Percentiles rank a stretch among this genome's conserved stretches.
phyloP scores from a whole-genome alignment of 1,284 basidiomycete genomes.

The Kwoniella shivajii region DNA sequence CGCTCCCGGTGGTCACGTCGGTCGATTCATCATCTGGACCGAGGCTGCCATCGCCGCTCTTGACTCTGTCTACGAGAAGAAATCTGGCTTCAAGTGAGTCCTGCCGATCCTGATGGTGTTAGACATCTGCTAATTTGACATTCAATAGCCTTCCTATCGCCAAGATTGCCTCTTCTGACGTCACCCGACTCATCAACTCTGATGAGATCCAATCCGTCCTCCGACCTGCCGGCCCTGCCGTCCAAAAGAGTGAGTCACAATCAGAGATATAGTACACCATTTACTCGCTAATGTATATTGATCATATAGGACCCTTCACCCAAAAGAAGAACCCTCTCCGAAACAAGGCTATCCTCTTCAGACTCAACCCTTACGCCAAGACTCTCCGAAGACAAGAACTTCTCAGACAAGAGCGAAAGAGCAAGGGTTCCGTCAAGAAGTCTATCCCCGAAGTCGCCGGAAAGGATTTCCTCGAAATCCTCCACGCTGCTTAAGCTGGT shows the following conservation, averaged over 20 bases:
- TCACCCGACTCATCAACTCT: slow-evolving; percentile 98
- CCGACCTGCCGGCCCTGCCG: slow-evolving; percentile 66
- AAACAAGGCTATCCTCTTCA: slow-evolving; percentile 97
- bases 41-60: slow-evolving; percentile 90
- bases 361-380: slow-evolving; percentile 99
- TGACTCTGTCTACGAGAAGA: slow-evolving; percentile 92
- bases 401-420: slow-evolving; percentile 52
- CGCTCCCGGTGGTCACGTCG: slow-evolving; percentile 98
- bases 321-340: slow-evolving; percentile 99
- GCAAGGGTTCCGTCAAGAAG: slow-evolving; percentile 54
- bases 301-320: slow-evolving; percentile 75
- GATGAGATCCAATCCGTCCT: slow-evolving; percentile 95
- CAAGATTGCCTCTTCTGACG: slow-evolving; percentile 96
- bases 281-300: background rate
- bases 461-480: slow-evolving; percentile 81
- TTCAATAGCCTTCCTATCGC: slow-evolving; percentile 74
- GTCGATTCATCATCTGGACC: slow-evolving; percentile 99
- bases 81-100: slow-evolving; percentile 87
- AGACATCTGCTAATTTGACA: background rate
- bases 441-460: slow-evolving; percentile 62
- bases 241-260: slow-evolving; percentile 53
- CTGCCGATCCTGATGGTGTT: background rate
- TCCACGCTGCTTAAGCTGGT: slow-evolving; percentile 76
- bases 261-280: background rate
- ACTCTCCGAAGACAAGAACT: slow-evolving; percentile 84